Conservation (phyloP, 2,329 filamentous ascomycete genomes). For the Neonectria ditissima region DNA sequence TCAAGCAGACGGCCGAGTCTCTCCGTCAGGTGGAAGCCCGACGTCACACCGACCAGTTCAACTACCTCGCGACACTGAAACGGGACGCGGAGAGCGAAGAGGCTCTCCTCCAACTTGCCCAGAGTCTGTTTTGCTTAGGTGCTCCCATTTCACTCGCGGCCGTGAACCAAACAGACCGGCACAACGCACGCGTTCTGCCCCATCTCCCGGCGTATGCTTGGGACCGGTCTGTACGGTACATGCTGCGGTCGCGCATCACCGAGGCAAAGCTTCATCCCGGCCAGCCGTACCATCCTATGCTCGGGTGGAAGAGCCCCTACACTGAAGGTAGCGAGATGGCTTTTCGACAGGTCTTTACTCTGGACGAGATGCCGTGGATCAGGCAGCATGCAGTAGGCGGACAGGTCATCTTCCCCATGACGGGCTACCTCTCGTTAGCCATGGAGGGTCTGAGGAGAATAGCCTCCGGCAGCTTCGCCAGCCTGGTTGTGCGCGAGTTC, state of each 20-base stretch:
- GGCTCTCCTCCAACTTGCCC: too few relatives aligned
- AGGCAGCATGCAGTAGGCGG: conserved; percentile 56
- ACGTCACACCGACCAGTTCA: too few relatives aligned
- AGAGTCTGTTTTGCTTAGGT: too few relatives aligned
- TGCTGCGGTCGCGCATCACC: conserved; percentile 46
- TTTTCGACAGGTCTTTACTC: conserved; percentile 53
- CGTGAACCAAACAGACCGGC: too few relatives aligned
- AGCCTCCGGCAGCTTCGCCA: not conserved
- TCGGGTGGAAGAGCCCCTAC: conserved; percentile 30
- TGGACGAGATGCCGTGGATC: conserved; percentile 57
- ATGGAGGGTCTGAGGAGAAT: conserved; percentile 24
- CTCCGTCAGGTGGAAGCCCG: too few relatives aligned
- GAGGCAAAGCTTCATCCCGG: conserved; percentile 50
- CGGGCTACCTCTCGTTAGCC: conserved; percentile 24
- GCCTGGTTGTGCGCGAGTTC: conserved; percentile 33
- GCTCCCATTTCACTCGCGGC: too few relatives aligned
- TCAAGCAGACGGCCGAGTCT: conserved; percentile 54
- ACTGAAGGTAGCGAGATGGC: conserved; percentile 38
- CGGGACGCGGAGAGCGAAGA: too few relatives aligned
- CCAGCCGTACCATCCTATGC: conserved; percentile 50
- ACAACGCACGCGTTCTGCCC: too few relatives aligned
- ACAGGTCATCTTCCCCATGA: conserved; percentile 39
- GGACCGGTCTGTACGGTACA: too few relatives aligned
- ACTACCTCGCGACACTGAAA: too few relatives aligned
- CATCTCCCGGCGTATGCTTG: too few relatives aligned